A percentile compares a stretch with the other conserved stretches of the same genome.
Conservation (phyloP, 202 grass and related monocot species). For the Cymbopogon flexuosus region DNA sequence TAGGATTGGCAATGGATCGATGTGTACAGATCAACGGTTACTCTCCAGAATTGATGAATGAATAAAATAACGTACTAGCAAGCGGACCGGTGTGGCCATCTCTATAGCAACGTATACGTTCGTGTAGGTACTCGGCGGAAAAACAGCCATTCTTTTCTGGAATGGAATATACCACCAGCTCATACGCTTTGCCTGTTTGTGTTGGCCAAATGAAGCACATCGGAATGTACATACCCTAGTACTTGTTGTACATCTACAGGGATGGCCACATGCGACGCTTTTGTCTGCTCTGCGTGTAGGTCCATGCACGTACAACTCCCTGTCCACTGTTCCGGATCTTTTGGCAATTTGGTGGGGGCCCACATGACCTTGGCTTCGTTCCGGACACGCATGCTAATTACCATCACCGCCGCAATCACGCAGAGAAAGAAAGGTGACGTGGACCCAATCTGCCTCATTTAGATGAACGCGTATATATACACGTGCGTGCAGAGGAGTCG, state of each 20-base stretch:
- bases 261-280: background rate
- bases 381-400: background rate
- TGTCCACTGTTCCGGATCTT: background rate
- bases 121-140: too few species aligned
- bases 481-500: too few species aligned
- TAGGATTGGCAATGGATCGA: background rate
- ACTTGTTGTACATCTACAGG: background rate
- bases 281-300: background rate
- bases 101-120: too few species aligned
- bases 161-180: background rate
- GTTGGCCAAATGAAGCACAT: background rate
- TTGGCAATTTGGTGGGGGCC: background rate
- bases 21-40: too few species aligned
- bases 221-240: constrained; percentile 9
- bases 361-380: background rate
- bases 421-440: too few species aligned
- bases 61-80: too few species aligned
- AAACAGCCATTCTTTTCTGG: background rate
- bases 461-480: too few species aligned
- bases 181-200: background rate
- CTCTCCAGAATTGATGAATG: too few species aligned
- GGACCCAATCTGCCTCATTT: too few species aligned
- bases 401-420: too few species aligned
- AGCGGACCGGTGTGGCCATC: too few species aligned
- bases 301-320: background rate